phyloP scores from a whole-genome alignment of 805 yeast genomes.

The Wickerhamiella alocasiicola region DNA sequence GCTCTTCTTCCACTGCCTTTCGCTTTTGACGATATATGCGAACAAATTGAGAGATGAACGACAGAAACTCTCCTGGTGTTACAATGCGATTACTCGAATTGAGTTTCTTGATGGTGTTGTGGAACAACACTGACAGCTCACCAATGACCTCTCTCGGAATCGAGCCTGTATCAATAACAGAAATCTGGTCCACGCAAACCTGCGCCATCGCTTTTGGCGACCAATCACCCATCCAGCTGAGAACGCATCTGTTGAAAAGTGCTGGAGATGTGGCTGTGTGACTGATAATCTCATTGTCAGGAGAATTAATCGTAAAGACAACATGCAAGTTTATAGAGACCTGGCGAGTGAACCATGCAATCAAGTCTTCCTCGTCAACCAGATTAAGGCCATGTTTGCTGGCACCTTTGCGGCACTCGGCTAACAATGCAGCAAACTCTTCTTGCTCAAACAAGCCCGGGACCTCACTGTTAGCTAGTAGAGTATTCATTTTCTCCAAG shows the following conservation, averaged over 20 bases:
- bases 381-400: slow-evolving; percentile 47
- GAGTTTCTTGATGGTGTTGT: background rate
- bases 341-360: slow-evolving; percentile 59
- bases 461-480: slow-evolving; percentile 85
- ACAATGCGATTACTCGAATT: slow-evolving; percentile 2
- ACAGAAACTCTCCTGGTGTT: slow-evolving; percentile 46
- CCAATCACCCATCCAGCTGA: slow-evolving; percentile 89
- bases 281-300: slow-evolving; percentile 28
- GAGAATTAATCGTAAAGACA: slow-evolving; percentile 59
- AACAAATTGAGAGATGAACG: slow-evolving; percentile 32
- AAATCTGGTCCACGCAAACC: slow-evolving; percentile 32
- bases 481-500: slow-evolving; percentile 80
- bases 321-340: slow-evolving; percentile 68
- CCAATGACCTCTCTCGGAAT: background rate
- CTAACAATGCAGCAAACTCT: slow-evolving; percentile 42
- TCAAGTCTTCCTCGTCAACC: slow-evolving; percentile 53
- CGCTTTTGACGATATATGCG: slow-evolving; percentile 34
- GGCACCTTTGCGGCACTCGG: slow-evolving; percentile 43
- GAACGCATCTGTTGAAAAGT: slow-evolving; percentile 73
- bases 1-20: slow-evolving; percentile 44
- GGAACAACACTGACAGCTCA: background rate
- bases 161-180: background rate
- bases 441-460: slow-evolving; percentile 82
- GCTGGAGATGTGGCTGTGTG: slow-evolving; percentile 72
- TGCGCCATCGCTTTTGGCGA: slow-evolving; percentile 35